Evolutionary conservation across 495 filamentous ascomycete species (phyloP).

Genomic region (Aeminium ludgeri): DNA sequence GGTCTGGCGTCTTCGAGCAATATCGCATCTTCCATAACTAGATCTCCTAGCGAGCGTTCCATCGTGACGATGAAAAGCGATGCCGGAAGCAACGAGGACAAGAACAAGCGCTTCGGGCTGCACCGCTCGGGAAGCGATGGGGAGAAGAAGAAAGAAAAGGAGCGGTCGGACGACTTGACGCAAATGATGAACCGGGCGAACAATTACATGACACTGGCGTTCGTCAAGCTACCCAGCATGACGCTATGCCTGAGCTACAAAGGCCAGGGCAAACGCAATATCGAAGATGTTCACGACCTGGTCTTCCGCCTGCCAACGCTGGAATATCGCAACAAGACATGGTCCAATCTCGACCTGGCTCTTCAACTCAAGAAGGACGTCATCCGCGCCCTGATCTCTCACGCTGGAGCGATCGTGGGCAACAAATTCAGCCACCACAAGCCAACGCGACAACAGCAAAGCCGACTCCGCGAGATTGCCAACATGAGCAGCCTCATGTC

Average conservation of each 20-base stretch:
- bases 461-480: slow-evolving; percentile 63
- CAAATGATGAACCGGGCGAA: slow-evolving; percentile 94
- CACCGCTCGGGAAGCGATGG: slow-evolving; percentile 31
- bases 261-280: slow-evolving; percentile 81
- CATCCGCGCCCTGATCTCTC: slow-evolving; percentile 82
- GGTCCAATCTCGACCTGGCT: slow-evolving; percentile 93
- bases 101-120: slow-evolving; percentile 38
- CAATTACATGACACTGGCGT: slow-evolving; percentile 92
- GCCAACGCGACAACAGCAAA: slow-evolving; percentile 32
- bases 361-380: slow-evolving; percentile 84
- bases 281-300: slow-evolving; percentile 92
- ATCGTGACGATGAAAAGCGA: slow-evolving; percentile 24
- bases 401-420: slow-evolving; percentile 88
- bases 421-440: slow-evolving; percentile 84
- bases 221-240: slow-evolving; percentile 85
- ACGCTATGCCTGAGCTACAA: slow-evolving; percentile 95
- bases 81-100: slow-evolving; percentile 24
- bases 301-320: slow-evolving; percentile 90
- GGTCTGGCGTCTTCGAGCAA: slow-evolving; percentile 7
- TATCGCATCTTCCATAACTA: slow-evolving; percentile 3
- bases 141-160: slow-evolving; percentile 31
- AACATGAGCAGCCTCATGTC: slow-evolving; percentile 23
- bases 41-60: slow-evolving; percentile 35
- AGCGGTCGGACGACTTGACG: slow-evolving; percentile 75
- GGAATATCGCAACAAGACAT: slow-evolving; percentile 95